Evolutionary conservation across 2,329 filamentous ascomycete genomes (phyloP).

Genomic region (Exutisphaerella laricina): DNA sequence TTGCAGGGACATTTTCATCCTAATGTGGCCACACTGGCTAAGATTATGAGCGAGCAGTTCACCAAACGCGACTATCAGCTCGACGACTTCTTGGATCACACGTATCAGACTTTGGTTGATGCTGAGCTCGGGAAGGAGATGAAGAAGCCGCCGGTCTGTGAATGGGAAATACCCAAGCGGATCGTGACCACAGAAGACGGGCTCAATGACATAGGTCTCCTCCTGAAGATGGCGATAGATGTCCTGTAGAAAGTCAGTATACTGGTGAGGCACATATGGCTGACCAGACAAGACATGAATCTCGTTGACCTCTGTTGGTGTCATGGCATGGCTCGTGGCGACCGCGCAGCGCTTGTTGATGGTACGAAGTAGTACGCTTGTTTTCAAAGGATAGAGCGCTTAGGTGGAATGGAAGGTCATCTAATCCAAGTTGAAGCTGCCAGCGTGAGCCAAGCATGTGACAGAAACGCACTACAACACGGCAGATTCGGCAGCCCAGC

Average conservation of each 20-base stretch:
- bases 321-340: too few relatives aligned
- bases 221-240: slow-evolving; percentile 26
- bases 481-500: too few relatives aligned
- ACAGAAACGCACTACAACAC: too few relatives aligned
- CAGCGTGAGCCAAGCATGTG: too few relatives aligned
- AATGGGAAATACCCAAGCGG: slow-evolving; percentile 87
- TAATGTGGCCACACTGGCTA: slow-evolving; percentile 88
- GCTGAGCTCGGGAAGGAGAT: slow-evolving; percentile 77
- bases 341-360: too few relatives aligned
- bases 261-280: too few relatives aligned
- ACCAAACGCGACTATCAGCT: slow-evolving; percentile 91
- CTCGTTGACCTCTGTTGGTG: too few relatives aligned
- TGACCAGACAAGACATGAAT: too few relatives aligned
- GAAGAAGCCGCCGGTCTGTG: slow-evolving; percentile 80
- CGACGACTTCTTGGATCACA: slow-evolving; percentile 97
- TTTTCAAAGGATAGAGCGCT: too few relatives aligned
- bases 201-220: slow-evolving; percentile 24
- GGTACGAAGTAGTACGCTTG: too few relatives aligned
- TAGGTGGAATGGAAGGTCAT: too few relatives aligned
- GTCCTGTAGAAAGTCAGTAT: slow-evolving; percentile 10
- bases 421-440: too few relatives aligned
- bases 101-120: slow-evolving; percentile 80
- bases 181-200: slow-evolving; percentile 53
- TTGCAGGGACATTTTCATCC: slow-evolving; percentile 93
- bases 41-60: slow-evolving; percentile 93